These are phyloP conservation scores for Hanseniaspora meyeri DNA, from an alignment of 805 yeast genomes.

Conservation along the genomic window DNA sequence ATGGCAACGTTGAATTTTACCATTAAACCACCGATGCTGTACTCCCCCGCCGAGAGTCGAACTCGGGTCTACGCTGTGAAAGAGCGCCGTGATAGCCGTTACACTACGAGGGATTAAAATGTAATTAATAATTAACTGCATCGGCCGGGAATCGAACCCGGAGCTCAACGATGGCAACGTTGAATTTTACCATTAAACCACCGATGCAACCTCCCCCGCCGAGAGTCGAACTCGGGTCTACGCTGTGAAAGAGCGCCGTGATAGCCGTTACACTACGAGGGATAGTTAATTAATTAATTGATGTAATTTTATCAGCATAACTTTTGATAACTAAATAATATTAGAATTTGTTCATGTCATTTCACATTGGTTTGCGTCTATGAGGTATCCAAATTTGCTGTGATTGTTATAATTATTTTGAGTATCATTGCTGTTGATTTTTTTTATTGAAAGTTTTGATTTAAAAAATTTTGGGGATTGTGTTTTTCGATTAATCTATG, in stretches of 20 bases:
- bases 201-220: conserved; percentile 7
- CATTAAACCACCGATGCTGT: neutral
- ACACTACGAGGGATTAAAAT: neutral
- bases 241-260: conserved; percentile 13
- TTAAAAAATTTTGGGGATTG: no score
- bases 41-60: conserved; percentile 9
- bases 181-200: conserved; percentile 7
- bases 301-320: neutral
- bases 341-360: neutral
- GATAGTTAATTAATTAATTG: neutral
- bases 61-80: conserved; percentile 9
- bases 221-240: conserved; percentile 13
- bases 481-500: no score
- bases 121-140: neutral
- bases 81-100: conserved; percentile 11
- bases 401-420: no score
- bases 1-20: conserved; percentile 5
- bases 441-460: no score
- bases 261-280: conserved; percentile 13
- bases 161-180: conserved; percentile 7
- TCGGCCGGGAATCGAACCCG: conserved; percentile 8
- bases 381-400: no score
- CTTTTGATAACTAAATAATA: neutral
- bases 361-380: no score
- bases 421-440: no score